Percentiles rank a stretch among this genome's conserved stretches.
Evolutionary conservation across 352 stramenopile genomes (phyloP).

Genomic region (Plasmopara halstedii): DNA sequence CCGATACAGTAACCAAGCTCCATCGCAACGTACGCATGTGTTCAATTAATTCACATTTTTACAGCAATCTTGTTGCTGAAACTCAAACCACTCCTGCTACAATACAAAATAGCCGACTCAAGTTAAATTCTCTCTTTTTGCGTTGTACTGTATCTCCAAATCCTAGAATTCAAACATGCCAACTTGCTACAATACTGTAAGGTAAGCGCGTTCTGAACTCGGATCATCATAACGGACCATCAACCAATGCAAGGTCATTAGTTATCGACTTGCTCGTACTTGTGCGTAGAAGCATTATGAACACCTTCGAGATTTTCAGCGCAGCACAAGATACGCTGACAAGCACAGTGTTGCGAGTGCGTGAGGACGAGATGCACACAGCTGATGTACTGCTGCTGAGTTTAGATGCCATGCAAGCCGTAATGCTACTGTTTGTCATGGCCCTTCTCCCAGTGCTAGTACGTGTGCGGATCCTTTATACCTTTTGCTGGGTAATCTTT

Average conservation of each 20-base stretch:
- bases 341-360: constrained; percentile 25
- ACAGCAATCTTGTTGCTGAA: no score
- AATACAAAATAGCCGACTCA: no score
- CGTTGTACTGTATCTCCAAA: no score
- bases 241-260: constrained; percentile 5
- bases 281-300: constrained; percentile 10
- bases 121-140: no score
- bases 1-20: no score
- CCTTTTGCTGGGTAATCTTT: constrained; percentile 35
- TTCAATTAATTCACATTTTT: no score
- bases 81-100: no score
- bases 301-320: constrained; percentile 14
- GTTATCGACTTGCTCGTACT: constrained; percentile 1
- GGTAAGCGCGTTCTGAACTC: no score
- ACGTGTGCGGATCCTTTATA: constrained; percentile 37
- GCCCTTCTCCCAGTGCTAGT: constrained; percentile 28
- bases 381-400: background rate
- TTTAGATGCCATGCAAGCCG: constrained; percentile 20
- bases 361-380: constrained; percentile 12
- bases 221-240: constrained; percentile 11
- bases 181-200: no score
- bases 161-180: no score
- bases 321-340: constrained; percentile 24
- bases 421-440: constrained; percentile 31
- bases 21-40: no score